phyloP scores from a whole-genome alignment of 345 rosid species.

The Murraya koenigii region DNA sequence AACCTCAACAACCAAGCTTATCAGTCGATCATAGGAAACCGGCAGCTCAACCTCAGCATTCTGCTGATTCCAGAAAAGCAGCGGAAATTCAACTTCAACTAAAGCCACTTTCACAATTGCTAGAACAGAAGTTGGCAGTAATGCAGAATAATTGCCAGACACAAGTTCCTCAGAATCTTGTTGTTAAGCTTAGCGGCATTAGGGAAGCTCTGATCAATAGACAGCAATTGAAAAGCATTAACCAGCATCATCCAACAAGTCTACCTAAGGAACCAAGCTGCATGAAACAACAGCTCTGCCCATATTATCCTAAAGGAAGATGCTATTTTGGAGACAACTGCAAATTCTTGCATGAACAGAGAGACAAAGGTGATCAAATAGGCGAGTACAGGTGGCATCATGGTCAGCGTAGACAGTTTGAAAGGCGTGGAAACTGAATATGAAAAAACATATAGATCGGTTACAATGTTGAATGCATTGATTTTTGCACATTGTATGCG shows the following conservation, averaged over 20 bases:
- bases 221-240: conserved; percentile 22
- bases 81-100: neutral
- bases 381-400: neutral
- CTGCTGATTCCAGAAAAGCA: neutral
- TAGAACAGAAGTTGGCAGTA: neutral
- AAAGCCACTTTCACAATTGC: neutral
- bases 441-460: neutral
- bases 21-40: neutral
- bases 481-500: neutral
- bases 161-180: conserved; percentile 3
- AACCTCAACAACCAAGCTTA: neutral
- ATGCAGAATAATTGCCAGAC: neutral
- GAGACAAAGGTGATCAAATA: neutral
- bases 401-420: neutral
- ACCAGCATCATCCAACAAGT: conserved; percentile 10
- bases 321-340: conserved; percentile 50
- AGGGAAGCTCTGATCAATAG: neutral
- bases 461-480: neutral
- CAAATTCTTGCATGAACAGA: conserved; percentile 43
- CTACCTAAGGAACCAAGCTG: conserved; percentile 17
- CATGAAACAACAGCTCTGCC: conserved; percentile 29
- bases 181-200: neutral
- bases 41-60: neutral
- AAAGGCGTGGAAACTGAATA: neutral
- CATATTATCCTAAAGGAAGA: conserved; percentile 40